Evolutionary conservation across 495 filamentous ascomycete species (phyloP), one percentile per base, ranked within the genome.

Genomic region (Talaromyces proteolyticus): DNA sequence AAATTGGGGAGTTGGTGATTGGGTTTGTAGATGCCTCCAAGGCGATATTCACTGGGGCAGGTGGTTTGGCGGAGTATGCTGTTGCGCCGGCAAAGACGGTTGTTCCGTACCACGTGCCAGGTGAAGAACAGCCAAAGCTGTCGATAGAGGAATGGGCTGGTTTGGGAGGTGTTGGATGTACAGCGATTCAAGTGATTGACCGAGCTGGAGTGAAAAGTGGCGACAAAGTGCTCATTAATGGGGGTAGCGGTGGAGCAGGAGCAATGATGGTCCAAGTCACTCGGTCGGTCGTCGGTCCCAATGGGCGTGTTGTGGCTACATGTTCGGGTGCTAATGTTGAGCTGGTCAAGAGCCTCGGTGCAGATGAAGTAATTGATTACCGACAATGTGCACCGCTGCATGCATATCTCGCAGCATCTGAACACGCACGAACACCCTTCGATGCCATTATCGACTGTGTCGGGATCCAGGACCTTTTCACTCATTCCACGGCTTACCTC

Each of bases 161-260:
- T 10, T 17, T 41, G 38, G 38, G 38, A 2, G 18, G 18, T 14
- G 38, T 41, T 3, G 38, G 38, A 17, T 41, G 38, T 16, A 41
- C 38, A 16, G 38, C 38, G 38, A 17, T 41, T n/a, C 38, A 41
- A 16, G 14, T 16, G 10, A 17, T 41, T 41, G 38, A 41, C 2
- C 14, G 38, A 2, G 38, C 38, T 7, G 38, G 38, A 7, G 10
- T 41, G 3, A 41, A 41, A 41, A 16, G 11, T 3, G 88, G 84
- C 1, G 88, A 94, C 50, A 94, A 86, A 84, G 77, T 93, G 8
- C 79, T 98, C 1, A 77, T 96, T 29, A 89, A 94, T 56, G 91
- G 92, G 0, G 92, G 93, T 0, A 90, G 90, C 10, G 93, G 93
- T 39, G 93, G 93, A 2, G 87, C 90, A 1, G 93, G 92, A 0